Percentiles rank a stretch among this genome's conserved stretches.
These are phyloP conservation scores for Fraxinus cuspidata DNA, from an alignment of 257 asterid genomes.

Conservation along the genomic window DNA sequence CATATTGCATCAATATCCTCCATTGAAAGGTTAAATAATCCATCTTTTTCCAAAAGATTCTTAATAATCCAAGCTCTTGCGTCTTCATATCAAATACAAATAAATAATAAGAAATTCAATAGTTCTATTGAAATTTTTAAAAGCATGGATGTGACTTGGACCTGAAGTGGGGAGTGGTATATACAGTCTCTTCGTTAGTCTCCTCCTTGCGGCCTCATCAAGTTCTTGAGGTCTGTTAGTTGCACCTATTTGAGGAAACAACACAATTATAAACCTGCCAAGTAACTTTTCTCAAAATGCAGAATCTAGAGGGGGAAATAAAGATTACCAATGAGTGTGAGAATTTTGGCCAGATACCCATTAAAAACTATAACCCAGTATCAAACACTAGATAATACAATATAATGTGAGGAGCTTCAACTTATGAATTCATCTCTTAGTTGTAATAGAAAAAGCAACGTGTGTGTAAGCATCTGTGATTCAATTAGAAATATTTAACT, in stretches of 20 bases:
- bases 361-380: slow-evolving; percentile 2
- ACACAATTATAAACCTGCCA: slow-evolving; percentile 15
- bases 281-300: not conserved
- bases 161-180: slow-evolving; percentile 98
- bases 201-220: slow-evolving; percentile 98
- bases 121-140: not conserved
- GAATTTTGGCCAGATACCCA: not conserved
- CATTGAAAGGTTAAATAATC: slow-evolving; percentile 66
- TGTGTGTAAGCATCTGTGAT: not conserved
- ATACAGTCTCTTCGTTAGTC: slow-evolving; percentile 93
- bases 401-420: not conserved
- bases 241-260: slow-evolving; percentile 65
- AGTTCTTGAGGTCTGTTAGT: slow-evolving; percentile 99
- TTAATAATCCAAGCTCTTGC: slow-evolving; percentile 94
- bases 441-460: not conserved
- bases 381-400: slow-evolving; percentile 8
- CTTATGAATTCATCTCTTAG: not conserved
- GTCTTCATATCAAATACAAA: slow-evolving; percentile 52
- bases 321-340: not conserved
- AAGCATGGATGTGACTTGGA: slow-evolving; percentile 24
- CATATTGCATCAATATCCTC: slow-evolving; percentile 76
- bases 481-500: slow-evolving; percentile 21
- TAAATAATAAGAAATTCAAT: slow-evolving; percentile 12
- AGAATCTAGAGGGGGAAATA: not conserved
- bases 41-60: slow-evolving; percentile 87